Evolutionary conservation across 106 monocot species (phyloP), one percentile per base, ranked within the genome.

Genomic region (Phalaenopsis equestris): DNA sequence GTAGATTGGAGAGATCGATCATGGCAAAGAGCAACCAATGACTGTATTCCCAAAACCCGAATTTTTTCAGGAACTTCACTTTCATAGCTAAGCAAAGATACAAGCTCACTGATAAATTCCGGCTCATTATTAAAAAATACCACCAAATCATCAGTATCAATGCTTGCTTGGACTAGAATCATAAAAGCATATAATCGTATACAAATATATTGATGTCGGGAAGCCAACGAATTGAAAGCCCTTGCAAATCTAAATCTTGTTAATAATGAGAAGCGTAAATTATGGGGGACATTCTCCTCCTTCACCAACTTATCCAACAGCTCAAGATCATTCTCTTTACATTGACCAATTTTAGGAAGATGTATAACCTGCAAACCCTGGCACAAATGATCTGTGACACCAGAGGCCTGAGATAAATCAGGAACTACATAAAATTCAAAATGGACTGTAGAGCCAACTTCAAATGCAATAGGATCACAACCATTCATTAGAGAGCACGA

Each of bases 211-310:
- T 88, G 91, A 41, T 65, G 86, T 79, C 94, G 87, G n/a, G 84
- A 38, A 78, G 81, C 48, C 55, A 89, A 82, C 77, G 89, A 89
- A 56, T 42, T 81, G 87, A 94, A 94, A 86, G 85, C 87, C 76
- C 89, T 87, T 75, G 91, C 87, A 91, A 89, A 90, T 80, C 91
- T 85, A 77, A 94, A 73, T 79, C 94, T 91, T 47, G 91, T 90
- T 43, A 91, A 79, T 39, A 94, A 77, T 39, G 91, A 83, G 57
- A 94, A 94, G 9, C 89, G 78, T 65, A 89, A 72, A 61, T 46
- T 85, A 39, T 73, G 76, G 79, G 94, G 89, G 43, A 94, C 86
- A 72, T 74, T 86, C 74, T 89, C 76, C 73, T 88, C 83, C 75
- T 86, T 78, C 47, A 94, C 84, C 77, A 91, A 85, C 46, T 88